Base-by-base conservation (phyloP, 169 alveolate genomes). In the Plasmodium chabaudi region DNA sequence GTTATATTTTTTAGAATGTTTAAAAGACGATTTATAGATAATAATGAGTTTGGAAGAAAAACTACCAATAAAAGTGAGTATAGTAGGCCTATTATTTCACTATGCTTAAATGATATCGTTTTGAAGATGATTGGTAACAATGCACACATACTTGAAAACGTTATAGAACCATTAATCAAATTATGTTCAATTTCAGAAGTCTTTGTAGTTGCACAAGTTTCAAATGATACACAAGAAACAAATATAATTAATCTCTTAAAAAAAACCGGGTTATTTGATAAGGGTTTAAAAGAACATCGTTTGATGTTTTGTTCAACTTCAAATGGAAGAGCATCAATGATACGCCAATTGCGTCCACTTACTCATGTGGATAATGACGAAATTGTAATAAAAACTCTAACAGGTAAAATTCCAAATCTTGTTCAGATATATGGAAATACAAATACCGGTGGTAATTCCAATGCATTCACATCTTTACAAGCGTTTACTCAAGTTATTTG, bases 291-390 rank as follows among this genome's bases (percentile, higher is more conserved):
- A 74, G 88, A 74, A 56, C 92, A 93, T 94, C 88, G 96, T 19
- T 89, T 92, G 39, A 68, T 93, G 91, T 91, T 92, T 92, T 93
- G 93, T 53, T 70, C 68, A 25, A 89, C 94, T 7, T 68, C 93
- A 84, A 77, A 70, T 60, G 96, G 96, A 49, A 88, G 96, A 44
- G 92, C 92, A 51, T 93, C 96, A 74, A 93, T 93, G 96, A 91
- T 91, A 59, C 88, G 94, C 67, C 96, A 93, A 69, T 89, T 93
- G 15, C 91, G 92, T 39, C 96, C 96, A 5, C 87, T 70, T 46
- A 65, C 93, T 53, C 96, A 93, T 63, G 92, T 93, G 47, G 96
- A 93, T 44, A 68, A 77, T 42, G 90, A 91, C 72, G 86, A 68
- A 60, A 77, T 69, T 23, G 93, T 73, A 42, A 93, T 92, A 21